Evolutionary conservation across 2,329 filamentous ascomycete genomes (phyloP).

Genomic region (Monilinia aucupariae): DNA sequence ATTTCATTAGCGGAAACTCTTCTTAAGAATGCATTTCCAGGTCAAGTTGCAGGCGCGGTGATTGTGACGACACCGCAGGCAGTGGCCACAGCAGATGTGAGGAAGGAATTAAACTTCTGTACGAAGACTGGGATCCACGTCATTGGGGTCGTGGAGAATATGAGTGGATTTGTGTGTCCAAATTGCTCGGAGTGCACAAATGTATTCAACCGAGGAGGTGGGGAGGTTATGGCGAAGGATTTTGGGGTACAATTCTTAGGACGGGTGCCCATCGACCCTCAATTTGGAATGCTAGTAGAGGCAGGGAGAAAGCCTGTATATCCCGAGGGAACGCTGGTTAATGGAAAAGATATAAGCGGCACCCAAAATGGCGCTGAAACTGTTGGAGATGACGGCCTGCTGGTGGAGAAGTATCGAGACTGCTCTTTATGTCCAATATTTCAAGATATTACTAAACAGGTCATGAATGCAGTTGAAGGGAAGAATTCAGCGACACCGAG

Average conservation of each 20-base stretch:
- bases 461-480: constrained; percentile 37
- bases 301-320: constrained; percentile 61
- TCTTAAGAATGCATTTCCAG: constrained; percentile 54
- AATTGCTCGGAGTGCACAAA: constrained; percentile 82
- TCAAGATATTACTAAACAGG: constrained; percentile 53
- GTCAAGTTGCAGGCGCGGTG: constrained; percentile 78
- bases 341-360: constrained; percentile 47
- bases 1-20: constrained; percentile 90
- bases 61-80: constrained; percentile 96
- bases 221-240: constrained; percentile 80
- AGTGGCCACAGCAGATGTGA: constrained; percentile 86
- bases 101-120: constrained; percentile 83
- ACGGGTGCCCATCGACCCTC: constrained; percentile 84
- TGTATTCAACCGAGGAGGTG: constrained; percentile 87
- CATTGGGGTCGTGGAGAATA: constrained; percentile 92
- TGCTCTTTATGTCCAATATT: constrained; percentile 70
- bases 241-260: constrained; percentile 81
- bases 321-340: constrained; percentile 59
- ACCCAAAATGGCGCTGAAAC: constrained; percentile 30
- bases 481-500: neutral
- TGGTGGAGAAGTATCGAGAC: constrained; percentile 67
- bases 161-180: constrained; percentile 85
- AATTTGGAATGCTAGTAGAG: constrained; percentile 84
- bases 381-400: constrained; percentile 36
- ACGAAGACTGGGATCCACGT: constrained; percentile 75